phyloP scores from a whole-genome alignment of 192 early-diverging fungal species.

The Lobosporangium transversale region DNA sequence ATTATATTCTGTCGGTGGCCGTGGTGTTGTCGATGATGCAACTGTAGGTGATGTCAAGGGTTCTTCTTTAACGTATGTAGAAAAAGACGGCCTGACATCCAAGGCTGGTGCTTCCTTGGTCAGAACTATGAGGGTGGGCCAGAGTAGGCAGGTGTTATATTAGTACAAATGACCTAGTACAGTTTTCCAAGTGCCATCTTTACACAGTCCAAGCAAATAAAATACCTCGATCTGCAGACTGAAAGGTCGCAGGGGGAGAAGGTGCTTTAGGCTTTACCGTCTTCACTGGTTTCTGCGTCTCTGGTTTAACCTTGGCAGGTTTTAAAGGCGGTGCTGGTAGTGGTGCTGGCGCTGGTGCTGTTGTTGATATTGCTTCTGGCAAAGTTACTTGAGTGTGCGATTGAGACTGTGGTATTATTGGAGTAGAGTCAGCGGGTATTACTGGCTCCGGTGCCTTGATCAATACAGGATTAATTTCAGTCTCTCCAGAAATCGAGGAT shows the following conservation, averaged over 20 bases:
- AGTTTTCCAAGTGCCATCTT: not conserved
- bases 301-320: slow-evolving; percentile 33
- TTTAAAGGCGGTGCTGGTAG: slow-evolving; percentile 18
- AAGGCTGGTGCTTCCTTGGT: not conserved
- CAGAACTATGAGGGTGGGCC: not conserved
- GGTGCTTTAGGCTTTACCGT: slow-evolving; percentile 27
- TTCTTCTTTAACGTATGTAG: slow-evolving; percentile 31
- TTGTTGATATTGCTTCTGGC: slow-evolving; percentile 14
- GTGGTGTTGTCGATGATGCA: slow-evolving; percentile 13
- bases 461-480: slow-evolving; percentile 15
- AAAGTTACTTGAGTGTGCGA: slow-evolving; percentile 23
- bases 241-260: not conserved
- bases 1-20: slow-evolving; percentile 15
- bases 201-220: too few relatives aligned
- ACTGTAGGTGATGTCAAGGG: slow-evolving; percentile 46
- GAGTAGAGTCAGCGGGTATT: slow-evolving; percentile 31
- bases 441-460: slow-evolving; percentile 31
- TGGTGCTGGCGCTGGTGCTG: slow-evolving; percentile 35
- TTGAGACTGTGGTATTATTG: slow-evolving; percentile 42
- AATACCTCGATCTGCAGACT: not conserved
- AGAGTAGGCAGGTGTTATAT: not conserved
- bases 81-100: slow-evolving; percentile 2
- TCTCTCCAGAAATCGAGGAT: not conserved
- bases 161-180: not conserved
- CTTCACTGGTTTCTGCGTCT: slow-evolving; percentile 27